These are phyloP conservation scores for Euphorbia pulcherrima DNA, from an alignment of 345 rosid species.

Conservation along the genomic window DNA sequence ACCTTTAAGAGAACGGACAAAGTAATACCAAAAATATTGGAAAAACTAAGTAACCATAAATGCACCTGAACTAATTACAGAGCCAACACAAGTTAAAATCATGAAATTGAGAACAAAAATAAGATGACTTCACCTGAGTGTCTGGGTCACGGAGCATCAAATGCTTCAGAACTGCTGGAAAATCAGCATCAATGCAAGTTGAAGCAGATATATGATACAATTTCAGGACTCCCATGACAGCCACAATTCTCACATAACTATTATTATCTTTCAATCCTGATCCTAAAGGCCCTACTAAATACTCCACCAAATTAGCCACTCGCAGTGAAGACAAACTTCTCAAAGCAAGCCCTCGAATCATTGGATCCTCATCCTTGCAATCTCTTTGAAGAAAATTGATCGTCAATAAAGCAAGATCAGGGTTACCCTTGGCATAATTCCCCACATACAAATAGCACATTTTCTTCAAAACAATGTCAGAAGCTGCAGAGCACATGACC, in stretches of 20 bases:
- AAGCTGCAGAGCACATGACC: slow-evolving; percentile 98
- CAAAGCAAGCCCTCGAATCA: slow-evolving; percentile 93
- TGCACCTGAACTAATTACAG: neutral
- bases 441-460: slow-evolving; percentile 98
- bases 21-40: too few species aligned
- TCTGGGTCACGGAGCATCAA: slow-evolving; percentile 84
- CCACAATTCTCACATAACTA: slow-evolving; percentile 82
- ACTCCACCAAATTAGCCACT: slow-evolving; percentile 88
- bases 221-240: slow-evolving; percentile 85
- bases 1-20: neutral
- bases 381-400: slow-evolving; percentile 96
- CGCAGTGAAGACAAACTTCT: slow-evolving; percentile 86
- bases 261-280: slow-evolving; percentile 76
- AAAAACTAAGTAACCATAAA: neutral
- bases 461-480: slow-evolving; percentile 96
- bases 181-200: slow-evolving; percentile 82
- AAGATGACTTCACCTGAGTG: slow-evolving; percentile 55
- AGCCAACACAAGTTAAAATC: neutral
- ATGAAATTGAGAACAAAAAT: slow-evolving; percentile 1
- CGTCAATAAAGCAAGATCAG: slow-evolving; percentile 84
- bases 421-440: slow-evolving; percentile 92
- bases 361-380: slow-evolving; percentile 92
- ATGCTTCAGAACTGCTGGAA: slow-evolving; percentile 71
- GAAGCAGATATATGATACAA: slow-evolving; percentile 84
- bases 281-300: slow-evolving; percentile 89